Conservation (phyloP, 192 early-diverging fungal species). For the Backusella macrospora region DNA sequence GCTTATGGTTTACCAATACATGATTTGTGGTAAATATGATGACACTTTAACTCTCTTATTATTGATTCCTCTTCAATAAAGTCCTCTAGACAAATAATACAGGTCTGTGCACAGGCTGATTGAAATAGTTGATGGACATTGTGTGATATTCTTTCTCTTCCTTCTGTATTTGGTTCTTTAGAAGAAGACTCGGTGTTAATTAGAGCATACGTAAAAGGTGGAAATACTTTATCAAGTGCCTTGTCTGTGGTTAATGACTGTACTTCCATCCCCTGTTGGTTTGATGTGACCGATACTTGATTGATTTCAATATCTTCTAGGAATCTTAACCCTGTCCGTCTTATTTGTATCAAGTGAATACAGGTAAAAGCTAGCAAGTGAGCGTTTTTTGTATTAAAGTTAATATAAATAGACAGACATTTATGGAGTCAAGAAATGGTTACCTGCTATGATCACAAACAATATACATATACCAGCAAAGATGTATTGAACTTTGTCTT, state of each 20-base stretch:
- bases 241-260: not conserved
- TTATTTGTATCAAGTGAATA: not conserved
- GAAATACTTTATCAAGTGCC: not conserved
- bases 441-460: not conserved
- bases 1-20: not conserved
- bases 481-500: conserved; percentile 1
- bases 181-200: not conserved
- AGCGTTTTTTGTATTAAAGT: not conserved
- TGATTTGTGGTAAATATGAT: not conserved
- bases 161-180: not conserved
- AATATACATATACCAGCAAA: not conserved
- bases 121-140: not conserved
- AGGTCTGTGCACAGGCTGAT: not conserved
- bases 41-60: not conserved
- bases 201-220: not conserved
- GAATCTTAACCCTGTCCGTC: not conserved
- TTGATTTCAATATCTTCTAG: not conserved
- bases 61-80: not conserved
- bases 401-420: not conserved
- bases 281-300: not conserved
- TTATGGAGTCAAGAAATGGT: not conserved
- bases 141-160: not conserved
- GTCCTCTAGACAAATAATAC: not conserved
- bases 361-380: not conserved
- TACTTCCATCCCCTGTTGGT: not conserved